Base-by-base conservation (phyloP, 2,329 filamentous ascomycete species). In the Fusarium algeriense region DNA sequence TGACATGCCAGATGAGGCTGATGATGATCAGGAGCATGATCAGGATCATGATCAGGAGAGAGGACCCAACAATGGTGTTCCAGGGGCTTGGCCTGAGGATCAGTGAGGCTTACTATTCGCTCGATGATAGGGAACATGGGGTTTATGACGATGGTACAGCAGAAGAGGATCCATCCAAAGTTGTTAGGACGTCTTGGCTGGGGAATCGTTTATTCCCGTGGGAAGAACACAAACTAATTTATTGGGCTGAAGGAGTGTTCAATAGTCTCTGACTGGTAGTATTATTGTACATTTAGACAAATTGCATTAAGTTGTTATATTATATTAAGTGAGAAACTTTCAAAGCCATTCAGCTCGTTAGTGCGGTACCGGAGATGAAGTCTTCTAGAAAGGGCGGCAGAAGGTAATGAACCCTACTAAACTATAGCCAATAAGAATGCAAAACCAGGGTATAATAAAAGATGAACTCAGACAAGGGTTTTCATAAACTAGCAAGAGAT, bases 81-180 rank as follows among this genome's bases (percentile, higher is more conserved):
- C 81, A 15, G 81, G 80, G 35, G 77, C 78, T 35, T 82, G 80
- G 80, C 80, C 80, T 19, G 76, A 74, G n/a, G 78, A 77, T 30
- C 54, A 56, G 53, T 63, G 66, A 71, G 35, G 61, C 49, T 44
- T 50, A 59, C 60, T 43, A 54, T 40, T 44, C 53, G 53, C 28
- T 28, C 30, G 43, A 19, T 54, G 48, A 34, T 56, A 35, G n/a
- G 20, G 30, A 54, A 62, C 57, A 57, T 60, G 28, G 41, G 32
- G 32, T 40, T 50, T 37, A 46, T 54, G 32, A n/a, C 19, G 37
- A 43, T 44, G 40, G 38, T 63, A 30, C 38, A 55, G 12, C 41
- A 54, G 38, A 26, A 26, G 20, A n/a, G 20, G 40, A 35, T 46
- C 68, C 60, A 65, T 71, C 54, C 53, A 45, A 56, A 50, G 34